Base-by-base conservation (phyloP, 108 stramenopile species). In the Epithemia pelagica region DNA sequence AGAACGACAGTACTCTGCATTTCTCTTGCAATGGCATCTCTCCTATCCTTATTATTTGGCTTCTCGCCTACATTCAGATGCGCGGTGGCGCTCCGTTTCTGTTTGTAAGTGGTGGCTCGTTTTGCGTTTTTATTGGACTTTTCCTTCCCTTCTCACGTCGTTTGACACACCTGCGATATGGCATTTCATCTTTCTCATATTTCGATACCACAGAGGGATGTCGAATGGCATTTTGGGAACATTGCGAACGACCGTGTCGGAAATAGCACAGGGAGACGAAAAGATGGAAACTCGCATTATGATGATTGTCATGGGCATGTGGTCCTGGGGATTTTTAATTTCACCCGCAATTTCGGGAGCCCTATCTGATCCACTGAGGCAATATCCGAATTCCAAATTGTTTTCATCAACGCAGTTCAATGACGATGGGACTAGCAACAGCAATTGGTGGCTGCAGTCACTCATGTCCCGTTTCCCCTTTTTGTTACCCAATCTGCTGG, bases 41-140 rank as follows among this genome's bases (percentile, higher is more conserved):
- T 78, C 0, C 76, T 77, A 10, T 82, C 78, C 15, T 29, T 89
- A 0, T 67, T 74, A 61, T 89, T 89, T 81, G 88, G 88, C 26
- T 62, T 75, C 28, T 66, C 88, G 24, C 59, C 55, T 23, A 59
- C 64, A 0, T 86, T 84, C 65, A 21, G 24, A 19, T 51, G 52
- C 24, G 88, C 88, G 24, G 25, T 89, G 30, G 0, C 78, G 0
- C 74, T 64, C 57, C 57, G 88, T 28, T 82, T 79, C 63, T 54
- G 73, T 26, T 59, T 75, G 59, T 46, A 46, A 46, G 37, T 46
- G 10, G 37, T n/a, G n/a, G n/a, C n/a, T n/a, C n/a, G n/a, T n/a
- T n/a, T n/a, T n/a, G n/a, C n/a, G n/a, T n/a, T n/a, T n/a, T n/a
- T n/a, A n/a, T n/a, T n/a, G n/a, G n/a, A n/a, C n/a, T n/a, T n/a